Evolutionary conservation across 208 protist species (phyloP), one percentile per base, ranked within the genome.

Genomic region (Leishmania arabica): DNA sequence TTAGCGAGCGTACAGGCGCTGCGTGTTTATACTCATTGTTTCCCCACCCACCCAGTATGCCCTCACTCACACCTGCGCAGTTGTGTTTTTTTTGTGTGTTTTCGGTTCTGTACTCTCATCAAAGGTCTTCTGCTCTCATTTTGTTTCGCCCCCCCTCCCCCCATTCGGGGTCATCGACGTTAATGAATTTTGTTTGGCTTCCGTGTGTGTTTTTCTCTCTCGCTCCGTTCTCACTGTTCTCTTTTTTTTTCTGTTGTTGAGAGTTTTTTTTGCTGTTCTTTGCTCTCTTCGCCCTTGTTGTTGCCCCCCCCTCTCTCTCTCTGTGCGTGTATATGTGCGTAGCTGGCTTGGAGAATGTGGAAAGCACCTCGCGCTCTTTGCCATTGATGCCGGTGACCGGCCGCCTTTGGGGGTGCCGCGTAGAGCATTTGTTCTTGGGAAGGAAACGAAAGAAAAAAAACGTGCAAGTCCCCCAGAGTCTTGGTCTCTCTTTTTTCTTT

Each of bases 131-230:
- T 64, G 58, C 58, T 64, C 58, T 64, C 58, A 27, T 31, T 34
- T 64, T 64, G 71, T 78, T 82, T 51, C 71, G 17, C 34, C 34
- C 34, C 34, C 37, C 71, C n/a, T n/a, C 71, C 17, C 27, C 9
- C 53, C 6, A 64, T 31, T 27, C 11, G 27, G 24, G 58, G n/a
- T 31, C 58, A 64, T 64, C 19, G 21, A 64, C 58, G 31, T 31
- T 27, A 8, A 21, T 70, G 8, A 21, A 42, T 70, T 77, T 83
- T 8, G 64, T 71, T 79, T 64, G 75, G 75, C 62, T 60, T 75
- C 31, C 77, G 13, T 71, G 17, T 27, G 77, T 77, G 0, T 27
- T 27, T 13, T 60, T 69, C 42, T 21, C 7, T 37, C 40, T 15
- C 45, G 0, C 34, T 24, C 5, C n/a, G 13, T 80, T 21, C 68